These are phyloP conservation scores for Parastagonospora avenae DNA, from an alignment of 2,329 filamentous ascomycete species.

Conservation along the genomic window DNA sequence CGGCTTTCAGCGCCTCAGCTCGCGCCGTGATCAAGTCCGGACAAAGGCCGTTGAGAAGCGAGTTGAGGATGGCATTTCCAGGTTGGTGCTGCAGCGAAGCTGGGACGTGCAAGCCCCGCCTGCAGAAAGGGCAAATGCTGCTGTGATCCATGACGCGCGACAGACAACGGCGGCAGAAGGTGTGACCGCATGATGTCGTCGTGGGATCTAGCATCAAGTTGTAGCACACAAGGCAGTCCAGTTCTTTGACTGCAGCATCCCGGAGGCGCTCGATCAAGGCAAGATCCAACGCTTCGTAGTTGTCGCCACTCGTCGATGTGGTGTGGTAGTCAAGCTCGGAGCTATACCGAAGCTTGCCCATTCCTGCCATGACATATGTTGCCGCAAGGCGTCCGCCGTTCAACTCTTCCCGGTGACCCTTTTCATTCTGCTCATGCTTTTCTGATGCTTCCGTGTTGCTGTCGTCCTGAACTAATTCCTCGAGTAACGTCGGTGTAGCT, in stretches of 20 bases:
- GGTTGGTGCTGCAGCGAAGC: conserved; percentile 56
- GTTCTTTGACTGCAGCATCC: conserved; percentile 67
- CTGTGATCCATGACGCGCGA: conserved; percentile 78
- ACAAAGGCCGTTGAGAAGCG: conserved; percentile 72
- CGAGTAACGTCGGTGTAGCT: conserved; percentile 46
- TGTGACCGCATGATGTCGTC: conserved; percentile 87
- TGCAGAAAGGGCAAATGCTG: conserved; percentile 79
- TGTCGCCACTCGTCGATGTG: conserved; percentile 44
- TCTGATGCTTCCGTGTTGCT: conserved; percentile 34
- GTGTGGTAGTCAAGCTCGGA: conserved; percentile 60
- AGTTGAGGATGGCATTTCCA: conserved; percentile 67
- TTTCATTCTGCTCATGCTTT: conserved; percentile 43
- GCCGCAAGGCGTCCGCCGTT: conserved; percentile 66
- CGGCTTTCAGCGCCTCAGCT: conserved; percentile 59
- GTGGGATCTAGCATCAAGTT: conserved; percentile 79
- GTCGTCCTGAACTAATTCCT: conserved; percentile 48
- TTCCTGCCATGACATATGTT: conserved; percentile 68
- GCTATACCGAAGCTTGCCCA: conserved; percentile 63
- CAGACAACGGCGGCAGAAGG: conserved; percentile 82
- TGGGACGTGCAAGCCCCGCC: conserved; percentile 64
- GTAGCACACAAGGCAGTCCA: conserved; percentile 91
- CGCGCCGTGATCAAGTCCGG: conserved; percentile 65
- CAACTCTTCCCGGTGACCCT: conserved; percentile 49
- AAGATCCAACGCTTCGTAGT: conserved; percentile 52
- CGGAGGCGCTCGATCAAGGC: conserved; percentile 63